Base-by-base conservation (phyloP, 495 filamentous ascomycete species). In the Penicillium cinerascens region DNA sequence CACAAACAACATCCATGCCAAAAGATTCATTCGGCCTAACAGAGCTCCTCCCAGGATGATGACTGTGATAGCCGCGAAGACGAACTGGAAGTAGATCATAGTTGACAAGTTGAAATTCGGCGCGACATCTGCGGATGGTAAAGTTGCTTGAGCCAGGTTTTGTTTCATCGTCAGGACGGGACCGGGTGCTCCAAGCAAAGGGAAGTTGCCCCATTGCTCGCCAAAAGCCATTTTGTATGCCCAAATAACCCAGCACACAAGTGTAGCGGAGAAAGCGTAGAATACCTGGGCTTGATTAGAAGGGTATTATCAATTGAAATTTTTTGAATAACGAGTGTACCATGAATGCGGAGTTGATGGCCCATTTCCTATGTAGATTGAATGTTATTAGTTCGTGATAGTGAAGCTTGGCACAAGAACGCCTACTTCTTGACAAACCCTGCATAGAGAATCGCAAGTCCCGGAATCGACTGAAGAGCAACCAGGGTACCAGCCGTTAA, bases 71-170 rank as follows among this genome's bases (percentile, higher is more conserved):
- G 79, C 79, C 0, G 79, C 79, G 63, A 82, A 82, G 25, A 80
- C 79, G 53, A 82, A 82, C 48, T 82, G 79, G 62, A 82, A 82
- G 61, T 82, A 82, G 0, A 81, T 65, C 79, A 82, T 81, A n/a
- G 76, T 80, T 2, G 75, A 70, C 55, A 73, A 51, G 16, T 77
- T 76, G 54, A 71, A 82, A 49, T 70, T 67, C 27, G 69, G 66
- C 7, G 58, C 52, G 44, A 75, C 36, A 33, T 50, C 66, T 2
- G 77, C 72, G 10, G 76, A 65, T 1, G 78, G 77, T 7, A 82
- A 62, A 7, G 45, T 45, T 8, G 75, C 68, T 55, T 79, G 79
- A 2, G 44, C 55, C 17, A 81, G 66, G 55, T 78, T 62, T 47
- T 68, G 69, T 52, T 72, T 60, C 65, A 81, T 78, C 4, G 67